Evolutionary conservation across 148 eudicot species (phyloP).

Genomic region (Pharnaceum exiguum): DNA sequence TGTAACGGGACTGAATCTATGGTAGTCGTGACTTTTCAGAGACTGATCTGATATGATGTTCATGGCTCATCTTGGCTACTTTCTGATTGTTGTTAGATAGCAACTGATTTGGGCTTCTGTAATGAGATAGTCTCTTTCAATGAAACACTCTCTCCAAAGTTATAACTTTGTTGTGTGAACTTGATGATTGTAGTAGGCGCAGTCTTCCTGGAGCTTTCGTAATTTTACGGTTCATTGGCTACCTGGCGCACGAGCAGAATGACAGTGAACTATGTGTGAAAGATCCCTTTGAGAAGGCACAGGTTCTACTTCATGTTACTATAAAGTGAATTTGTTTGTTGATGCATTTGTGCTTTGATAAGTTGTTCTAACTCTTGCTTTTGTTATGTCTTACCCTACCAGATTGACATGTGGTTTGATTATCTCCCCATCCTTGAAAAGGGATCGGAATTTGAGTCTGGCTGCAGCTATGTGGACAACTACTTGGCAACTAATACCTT

Average conservation of each 20-base stretch:
- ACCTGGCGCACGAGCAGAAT: conserved; percentile 30
- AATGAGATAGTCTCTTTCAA: too few relatives aligned
- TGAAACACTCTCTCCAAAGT: background rate
- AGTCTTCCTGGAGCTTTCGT: conserved; percentile 51
- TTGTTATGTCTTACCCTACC: background rate
- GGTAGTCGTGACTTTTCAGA: too few relatives aligned
- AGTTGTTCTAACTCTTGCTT: background rate
- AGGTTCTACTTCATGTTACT: conserved; percentile 35
- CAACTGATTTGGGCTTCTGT: too few relatives aligned
- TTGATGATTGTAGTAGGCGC: conserved; percentile 24
- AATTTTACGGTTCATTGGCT: conserved; percentile 61
- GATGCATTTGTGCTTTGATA: background rate
- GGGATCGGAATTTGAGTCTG: conserved; percentile 85
- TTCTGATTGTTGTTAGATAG: too few relatives aligned
- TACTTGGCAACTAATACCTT: conserved; percentile 61
- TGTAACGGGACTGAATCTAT: too few relatives aligned
- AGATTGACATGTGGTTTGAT: conserved; percentile 86
- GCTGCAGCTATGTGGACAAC: conserved; percentile 57
- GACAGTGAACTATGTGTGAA: conserved; percentile 53
- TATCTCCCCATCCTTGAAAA: conserved; percentile 53
- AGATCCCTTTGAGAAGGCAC: conserved; percentile 45
- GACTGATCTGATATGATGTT: too few relatives aligned
- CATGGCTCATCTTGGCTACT: too few relatives aligned
- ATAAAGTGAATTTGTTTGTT: background rate
- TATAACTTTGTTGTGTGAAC: background rate